Conservation (phyloP, 345 rosid species). For the Syzygium grande region DNA sequence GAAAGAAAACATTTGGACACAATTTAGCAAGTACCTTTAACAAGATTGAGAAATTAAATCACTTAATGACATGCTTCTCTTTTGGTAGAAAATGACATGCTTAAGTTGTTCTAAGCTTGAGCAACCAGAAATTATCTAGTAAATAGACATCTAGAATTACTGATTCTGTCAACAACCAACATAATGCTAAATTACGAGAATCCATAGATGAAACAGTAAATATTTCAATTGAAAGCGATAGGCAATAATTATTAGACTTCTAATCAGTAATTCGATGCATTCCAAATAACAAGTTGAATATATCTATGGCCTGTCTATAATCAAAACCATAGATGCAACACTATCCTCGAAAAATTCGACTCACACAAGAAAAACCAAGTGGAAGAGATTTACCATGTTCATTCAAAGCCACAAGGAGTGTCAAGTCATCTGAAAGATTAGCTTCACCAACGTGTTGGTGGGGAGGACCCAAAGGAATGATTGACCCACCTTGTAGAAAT, state of each 20-base stretch:
- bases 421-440: conserved; percentile 59
- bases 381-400: conserved; percentile 50
- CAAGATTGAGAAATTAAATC: background rate
- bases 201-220: background rate
- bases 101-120: background rate
- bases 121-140: background rate
- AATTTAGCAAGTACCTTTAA: background rate
- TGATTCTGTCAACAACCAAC: background rate
- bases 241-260: background rate
- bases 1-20: background rate
- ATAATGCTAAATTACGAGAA: background rate
- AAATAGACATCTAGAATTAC: background rate
- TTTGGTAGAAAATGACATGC: background rate
- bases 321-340: background rate
- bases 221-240: background rate
- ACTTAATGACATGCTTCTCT: background rate
- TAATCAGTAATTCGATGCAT: background rate
- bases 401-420: conserved; percentile 70
- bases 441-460: conserved; percentile 68
- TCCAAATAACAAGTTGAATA: background rate
- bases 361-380: background rate
- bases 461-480: conserved; percentile 58
- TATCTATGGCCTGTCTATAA: background rate
- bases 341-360: background rate
- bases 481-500: conserved; percentile 86